Percentiles rank a stretch among this genome's conserved stretches.
phyloP scores from a whole-genome alignment of 306 rosid species.

The Dalbergia cultrata region DNA sequence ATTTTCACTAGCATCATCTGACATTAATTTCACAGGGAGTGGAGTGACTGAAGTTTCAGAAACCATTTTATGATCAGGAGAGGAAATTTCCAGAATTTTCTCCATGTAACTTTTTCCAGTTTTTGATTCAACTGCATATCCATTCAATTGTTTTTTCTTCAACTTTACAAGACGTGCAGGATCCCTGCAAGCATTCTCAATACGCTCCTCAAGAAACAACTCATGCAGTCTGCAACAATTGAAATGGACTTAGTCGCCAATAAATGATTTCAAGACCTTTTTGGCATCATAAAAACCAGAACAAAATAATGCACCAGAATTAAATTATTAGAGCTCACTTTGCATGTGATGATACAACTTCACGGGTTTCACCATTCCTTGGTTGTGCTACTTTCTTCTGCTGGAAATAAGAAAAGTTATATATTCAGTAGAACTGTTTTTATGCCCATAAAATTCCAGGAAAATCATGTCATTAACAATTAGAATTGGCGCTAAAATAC shows the following conservation, averaged over 20 bases:
- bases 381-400: constrained; percentile 73
- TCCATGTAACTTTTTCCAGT: constrained; percentile 87
- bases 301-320: constrained; percentile 39
- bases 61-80: constrained; percentile 68
- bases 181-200: constrained; percentile 75
- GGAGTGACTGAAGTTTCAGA: constrained; percentile 64
- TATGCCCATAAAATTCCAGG: constrained; percentile 5
- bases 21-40: constrained; percentile 47
- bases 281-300: constrained; percentile 39
- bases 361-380: constrained; percentile 79
- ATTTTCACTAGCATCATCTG: constrained; percentile 61
- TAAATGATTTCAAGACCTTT: constrained; percentile 40
- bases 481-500: constrained; percentile 55
- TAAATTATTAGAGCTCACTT: constrained; percentile 71
- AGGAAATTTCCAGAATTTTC: constrained; percentile 66
- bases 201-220: constrained; percentile 82
- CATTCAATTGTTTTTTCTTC: constrained; percentile 77
- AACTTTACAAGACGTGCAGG: constrained; percentile 83
- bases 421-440: constrained; percentile 29
- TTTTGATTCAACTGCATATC: constrained; percentile 64
- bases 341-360: constrained; percentile 70
- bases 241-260: constrained; percentile 43
- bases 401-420: constrained; percentile 43
- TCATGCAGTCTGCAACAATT: constrained; percentile 78
- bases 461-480: constrained; percentile 2